Base-by-base conservation (phyloP, 257 asterid genomes). In the Misopates orontium region DNA sequence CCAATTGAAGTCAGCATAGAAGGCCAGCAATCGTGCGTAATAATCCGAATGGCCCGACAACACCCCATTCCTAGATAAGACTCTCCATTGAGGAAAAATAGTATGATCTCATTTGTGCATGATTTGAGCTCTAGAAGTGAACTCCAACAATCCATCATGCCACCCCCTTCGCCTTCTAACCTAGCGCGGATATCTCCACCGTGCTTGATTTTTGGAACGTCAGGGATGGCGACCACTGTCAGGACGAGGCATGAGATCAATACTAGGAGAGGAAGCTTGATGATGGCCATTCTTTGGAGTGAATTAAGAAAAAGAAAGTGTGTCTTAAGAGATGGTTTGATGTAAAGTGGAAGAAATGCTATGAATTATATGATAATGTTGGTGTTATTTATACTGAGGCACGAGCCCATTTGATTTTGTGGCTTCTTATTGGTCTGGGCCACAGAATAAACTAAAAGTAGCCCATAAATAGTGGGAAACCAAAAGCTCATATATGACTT, bases 161-260 rank as follows among this genome's bases (percentile, higher is more conserved):
- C 73, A 0, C 58, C 47, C 1, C 58, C 54, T 53, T 41, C 71
- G 0, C 54, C 73, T 36, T 70, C 39, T 39, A 73, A 63, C 39
- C 79, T 65, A 15, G 68, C 61, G 10, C 42, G 24, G n/a, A 51
- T 20, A 15, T 53, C 53, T 15, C 25, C 55, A 0, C 72, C 71
- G 1, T 23, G 67, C 23, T 56, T 66, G 8, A 47, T 21, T 17
- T 68, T 40, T 18, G 51, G 49, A 15, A 45, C 24, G 21, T 39
- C 55, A 1, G 50, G 62, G 7, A 56, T 56, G 10, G 44, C 65
- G 23, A 49, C 11, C 53, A 47, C 47, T 1, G 69, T 70, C 49
- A 69, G 14, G 23, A 73, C n/a, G 5, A 78, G 75, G 41, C 75
- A 74, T 53, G 72, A 62, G 7, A 74, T 14, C n/a, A 71, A 0